Base-by-base conservation (phyloP, 1,284 basidiomycete species). In the Heterobasidion irregulare region DNA sequence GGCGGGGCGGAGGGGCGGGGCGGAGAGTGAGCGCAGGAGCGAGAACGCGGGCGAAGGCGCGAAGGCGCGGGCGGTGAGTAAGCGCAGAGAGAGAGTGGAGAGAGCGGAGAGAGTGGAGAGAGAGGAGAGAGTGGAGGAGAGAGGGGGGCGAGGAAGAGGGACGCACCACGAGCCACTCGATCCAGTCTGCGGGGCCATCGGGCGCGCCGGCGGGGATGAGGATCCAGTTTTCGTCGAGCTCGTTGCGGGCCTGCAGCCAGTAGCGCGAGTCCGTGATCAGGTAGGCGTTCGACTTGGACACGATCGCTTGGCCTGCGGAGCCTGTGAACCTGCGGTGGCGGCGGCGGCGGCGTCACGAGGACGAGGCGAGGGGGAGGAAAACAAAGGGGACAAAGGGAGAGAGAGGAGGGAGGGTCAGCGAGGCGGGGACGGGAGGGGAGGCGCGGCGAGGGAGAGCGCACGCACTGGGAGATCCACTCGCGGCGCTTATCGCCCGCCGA, bases 261-360 rank as follows among this genome's bases (percentile, higher is more conserved):
- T 97, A 97, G 33, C 93, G 80, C 32, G 92, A 91, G 69, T 98
- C 94, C 18, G 86, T 88, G 60, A 95, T 79, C 33, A 97, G 76
- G 62, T 88, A 87, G 3, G 86, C 85, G 2, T 75, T 71, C 1
- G 76, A 76, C 61, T 75, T 74, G 0, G 88, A 85, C 19, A 96
- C 72, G 47, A 98, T 76, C 6, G 89, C 94, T 52, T 84, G 80
- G 7, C 94, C 94, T 3, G 89, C 86, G n/a, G 86, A 85, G 12
- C 94, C 94, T 16, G 83, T 82, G 68, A 97, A 97, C 16, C 90
- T 92, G 61, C 47, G 18, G 61, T 46, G 18, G 54, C 19, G 15
- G 12, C 15, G 2, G 4, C 18, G 26, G 1, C 18, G 18, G 1
- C 18, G 18, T 18, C 18, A 18, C 2, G 18, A 18, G 18, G 26